Conservation (phyloP, 768 basidiomycete species). For the Lactarius pseudohatsudake region DNA sequence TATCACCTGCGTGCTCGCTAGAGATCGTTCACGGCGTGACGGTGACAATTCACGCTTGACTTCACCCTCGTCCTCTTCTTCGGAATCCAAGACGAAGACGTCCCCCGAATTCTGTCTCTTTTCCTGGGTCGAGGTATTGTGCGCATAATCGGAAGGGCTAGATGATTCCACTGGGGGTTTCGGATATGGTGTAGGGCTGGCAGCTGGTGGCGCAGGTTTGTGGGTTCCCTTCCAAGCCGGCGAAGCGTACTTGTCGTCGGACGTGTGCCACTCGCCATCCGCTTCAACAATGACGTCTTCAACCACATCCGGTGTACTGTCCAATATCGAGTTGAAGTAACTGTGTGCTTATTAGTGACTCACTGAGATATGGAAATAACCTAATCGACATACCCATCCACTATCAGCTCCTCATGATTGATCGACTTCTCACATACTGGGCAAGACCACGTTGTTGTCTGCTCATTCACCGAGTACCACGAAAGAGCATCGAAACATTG, state of each 20-base stretch:
- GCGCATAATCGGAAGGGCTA: conserved; percentile 3
- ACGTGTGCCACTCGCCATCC: conserved; percentile 94
- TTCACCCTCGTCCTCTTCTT: conserved; percentile 68
- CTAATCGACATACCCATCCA: conserved; percentile 75
- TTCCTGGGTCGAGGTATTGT: conserved; percentile 23
- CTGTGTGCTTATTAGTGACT: conserved; percentile 42
- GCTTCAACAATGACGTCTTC: conserved; percentile 95
- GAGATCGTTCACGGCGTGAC: conserved; percentile 41
- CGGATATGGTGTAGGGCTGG: conserved; percentile 10
- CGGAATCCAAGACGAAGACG: conserved; percentile 66
- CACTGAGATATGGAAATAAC: background rate
- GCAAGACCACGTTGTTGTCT: conserved; percentile 94
- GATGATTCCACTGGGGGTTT: background rate
- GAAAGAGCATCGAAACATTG: conserved; percentile 95
- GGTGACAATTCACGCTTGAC: conserved; percentile 78
- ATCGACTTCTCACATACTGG: conserved; percentile 87
- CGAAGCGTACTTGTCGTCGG: conserved; percentile 83
- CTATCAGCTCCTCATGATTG: conserved; percentile 76
- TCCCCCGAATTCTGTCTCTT: conserved; percentile 49
- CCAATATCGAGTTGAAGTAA: conserved; percentile 85
- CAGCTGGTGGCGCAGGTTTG: conserved; percentile 33
- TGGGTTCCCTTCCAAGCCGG: conserved; percentile 63
- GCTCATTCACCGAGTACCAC: conserved; percentile 94
- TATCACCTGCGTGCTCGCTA: conserved; percentile 53
- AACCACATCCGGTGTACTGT: conserved; percentile 68